Base-by-base conservation (phyloP, 1,139 yeast genomes). In the Candida sanyaensis region DNA sequence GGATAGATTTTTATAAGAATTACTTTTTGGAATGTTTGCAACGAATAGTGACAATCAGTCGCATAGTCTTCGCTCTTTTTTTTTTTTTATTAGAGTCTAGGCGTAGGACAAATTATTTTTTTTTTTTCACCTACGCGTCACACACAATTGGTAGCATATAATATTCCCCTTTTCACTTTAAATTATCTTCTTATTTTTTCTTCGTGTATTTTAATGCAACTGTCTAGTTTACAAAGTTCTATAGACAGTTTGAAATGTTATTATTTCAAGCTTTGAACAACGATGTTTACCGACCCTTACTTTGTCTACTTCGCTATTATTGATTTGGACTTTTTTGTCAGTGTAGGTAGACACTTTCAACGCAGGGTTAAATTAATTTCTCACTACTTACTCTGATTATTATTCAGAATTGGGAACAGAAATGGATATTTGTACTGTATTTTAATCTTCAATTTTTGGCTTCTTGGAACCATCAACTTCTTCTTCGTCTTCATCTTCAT, bases 381-480 rank as follows among this genome's bases (percentile, higher is more conserved):
- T 17, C 21, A 17, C 21, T 17, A 17, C 21, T 17, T 2, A 17
- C 21, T 17, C 2, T 17, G 21, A 17, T 17, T 17, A 2, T 17
- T 17, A 17, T 17, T 17, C 21, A 3, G 21, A 17, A 17, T 17
- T 17, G 21, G 3, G 21, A 2, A 2, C 21, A 17, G 21, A 17
- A 17, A 3, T 17, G 21, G 21, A 17, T 17, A 17, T 17, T 17
- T 17, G 21, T 17, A 2, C 21, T 3, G 21, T 17, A 17, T 3
- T 17, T 2, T 17, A 2, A 2, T 3, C 21, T 17, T 17, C 49
- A 24, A 42, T 10, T 28, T 47, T 26, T 47, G 47, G 11, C 48
- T 55, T 28, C 32, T 46, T 45, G 17, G 34, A 32, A 7, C 28
- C 43, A 28, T 11, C 31, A 7, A 24, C 34, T 21, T 8, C 29